Evolutionary conservation across 2,329 filamentous ascomycete genomes (phyloP), one percentile per base, ranked within the genome.

Genomic region (Chalaropsis ovoidea): DNA sequence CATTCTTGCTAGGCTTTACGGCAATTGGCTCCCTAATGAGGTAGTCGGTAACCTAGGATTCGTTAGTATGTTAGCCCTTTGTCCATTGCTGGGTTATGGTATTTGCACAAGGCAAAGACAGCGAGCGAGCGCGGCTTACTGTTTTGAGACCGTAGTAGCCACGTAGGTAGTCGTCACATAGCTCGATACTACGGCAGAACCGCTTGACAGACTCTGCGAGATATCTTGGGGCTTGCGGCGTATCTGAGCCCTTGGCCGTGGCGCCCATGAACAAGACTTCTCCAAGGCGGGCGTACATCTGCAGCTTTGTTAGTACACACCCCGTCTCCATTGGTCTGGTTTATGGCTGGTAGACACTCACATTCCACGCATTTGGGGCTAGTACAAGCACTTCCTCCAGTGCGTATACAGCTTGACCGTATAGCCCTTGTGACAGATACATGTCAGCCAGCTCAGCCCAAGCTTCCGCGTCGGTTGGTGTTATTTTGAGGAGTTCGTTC

Each of bases 321-420:
- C 15, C 27, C 27, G 15, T 39, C 10, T 22, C 15, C 15, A 19
- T 58, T 58, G 13, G 27, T 39, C 5, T 19, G 22, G 17, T 22
- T 11, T 49, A 8, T 49, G 8, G 47, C 15, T 41, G 61, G 11
- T 19, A 31, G 7, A n/a, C 67, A 74, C 88, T 74, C 75, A 94
- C 89, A 78, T 95, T 97, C 92, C 94, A 99, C 22, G 93, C 90
- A 77, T 96, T 95, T 3, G 94, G 93, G 64, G 85, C 83, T 66
- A 95, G 80, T 63, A 97, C 79, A 56, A 99, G 76, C 22, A 95
- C 90, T 75, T 99, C 94, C 74, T 99, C 94, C 56, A 96, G 77
- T 68, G 90, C 87, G 75, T 88, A 96, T 62, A 96, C 85, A 47
- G 91, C 89, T 75, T 97, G 93, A 15, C 86, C 77, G 72, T 88